Percentiles rank a stretch among this genome's conserved stretches.
Evolutionary conservation across 352 stramenopile species (phyloP).

Genomic region (Phytophthora pseudosyringae): DNA sequence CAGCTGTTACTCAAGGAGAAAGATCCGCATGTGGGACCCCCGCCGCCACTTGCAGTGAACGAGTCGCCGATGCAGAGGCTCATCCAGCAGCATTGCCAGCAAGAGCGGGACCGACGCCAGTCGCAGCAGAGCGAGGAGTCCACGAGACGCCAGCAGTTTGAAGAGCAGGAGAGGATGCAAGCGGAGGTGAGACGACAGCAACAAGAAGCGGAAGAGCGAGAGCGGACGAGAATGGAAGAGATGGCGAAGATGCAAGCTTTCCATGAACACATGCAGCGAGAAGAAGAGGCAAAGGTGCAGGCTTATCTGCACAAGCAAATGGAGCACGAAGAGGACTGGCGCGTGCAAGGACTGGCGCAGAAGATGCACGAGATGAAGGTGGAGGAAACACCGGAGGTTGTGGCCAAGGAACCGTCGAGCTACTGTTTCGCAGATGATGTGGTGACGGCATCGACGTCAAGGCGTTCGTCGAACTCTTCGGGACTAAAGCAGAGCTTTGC

Average conservation of each 20-base stretch:
- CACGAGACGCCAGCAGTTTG: slow-evolving; percentile 26
- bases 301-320: slow-evolving; percentile 33
- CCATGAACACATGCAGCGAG: slow-evolving; percentile 19
- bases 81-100: slow-evolving; percentile 31
- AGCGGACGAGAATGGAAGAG: slow-evolving; percentile 16
- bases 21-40: slow-evolving; percentile 4
- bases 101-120: slow-evolving; percentile 28
- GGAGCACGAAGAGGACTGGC: slow-evolving; percentile 29
- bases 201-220: slow-evolving; percentile 16
- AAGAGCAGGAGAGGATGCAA: slow-evolving; percentile 28
- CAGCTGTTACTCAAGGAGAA: slow-evolving; percentile 48
- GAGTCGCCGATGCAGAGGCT: slow-evolving; percentile 37
- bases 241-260: slow-evolving; percentile 18
- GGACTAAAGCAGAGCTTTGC: slow-evolving; percentile 13
- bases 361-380: slow-evolving; percentile 21
- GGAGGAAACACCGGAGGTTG: slow-evolving; percentile 6
- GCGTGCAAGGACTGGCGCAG: slow-evolving; percentile 2
- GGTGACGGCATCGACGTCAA: slow-evolving; percentile 14
- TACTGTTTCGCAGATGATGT: slow-evolving; percentile 32
- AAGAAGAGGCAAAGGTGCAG: slow-evolving; percentile 27
- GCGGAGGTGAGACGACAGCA: slow-evolving; percentile 12
- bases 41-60: slow-evolving; percentile 22
- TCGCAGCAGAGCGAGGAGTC: slow-evolving; percentile 12
- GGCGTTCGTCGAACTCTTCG: slow-evolving; percentile 13
- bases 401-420: slow-evolving; percentile 1